Conservation (phyloP, 768 basidiomycete species). For the Tulasnella sp. region DNA sequence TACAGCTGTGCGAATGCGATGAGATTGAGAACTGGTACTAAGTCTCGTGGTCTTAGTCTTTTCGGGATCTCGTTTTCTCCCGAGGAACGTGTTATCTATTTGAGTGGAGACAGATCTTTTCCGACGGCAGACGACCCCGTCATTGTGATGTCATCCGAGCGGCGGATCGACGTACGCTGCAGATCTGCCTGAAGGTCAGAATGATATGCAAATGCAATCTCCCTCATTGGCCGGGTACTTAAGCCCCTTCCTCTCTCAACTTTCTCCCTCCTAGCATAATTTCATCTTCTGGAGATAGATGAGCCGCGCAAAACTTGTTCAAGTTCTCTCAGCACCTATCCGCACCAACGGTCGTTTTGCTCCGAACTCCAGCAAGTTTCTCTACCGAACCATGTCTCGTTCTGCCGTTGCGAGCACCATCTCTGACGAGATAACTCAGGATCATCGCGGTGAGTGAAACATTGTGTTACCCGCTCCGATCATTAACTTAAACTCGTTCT, state of each 20-base stretch:
- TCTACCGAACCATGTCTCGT: not conserved
- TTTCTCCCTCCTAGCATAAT: not conserved
- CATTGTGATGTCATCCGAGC: not conserved
- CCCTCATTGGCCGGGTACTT: not conserved
- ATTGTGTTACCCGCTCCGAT: not conserved
- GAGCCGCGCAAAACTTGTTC: not conserved
- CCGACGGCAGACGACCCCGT: not conserved
- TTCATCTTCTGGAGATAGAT: not conserved
- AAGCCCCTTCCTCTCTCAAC: not conserved
- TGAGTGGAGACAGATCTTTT: not conserved
- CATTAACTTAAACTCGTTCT: not conserved
- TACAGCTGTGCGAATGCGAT: no score
- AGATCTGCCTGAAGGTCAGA: not conserved
- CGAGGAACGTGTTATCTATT: not conserved
- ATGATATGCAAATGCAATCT: not conserved
- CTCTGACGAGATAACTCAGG: constrained; percentile 23
- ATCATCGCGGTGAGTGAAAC: constrained; percentile 17
- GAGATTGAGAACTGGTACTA: not conserved
- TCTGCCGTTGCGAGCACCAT: not conserved
- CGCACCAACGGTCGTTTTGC: not conserved
- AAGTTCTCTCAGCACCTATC: not conserved
- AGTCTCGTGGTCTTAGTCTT: not conserved
- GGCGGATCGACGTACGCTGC: not conserved
- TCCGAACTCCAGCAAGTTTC: not conserved
- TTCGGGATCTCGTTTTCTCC: not conserved